Evolutionary conservation across 2,329 filamentous ascomycete genomes (phyloP).

Genomic region (Sporothrix mexicana): DNA sequence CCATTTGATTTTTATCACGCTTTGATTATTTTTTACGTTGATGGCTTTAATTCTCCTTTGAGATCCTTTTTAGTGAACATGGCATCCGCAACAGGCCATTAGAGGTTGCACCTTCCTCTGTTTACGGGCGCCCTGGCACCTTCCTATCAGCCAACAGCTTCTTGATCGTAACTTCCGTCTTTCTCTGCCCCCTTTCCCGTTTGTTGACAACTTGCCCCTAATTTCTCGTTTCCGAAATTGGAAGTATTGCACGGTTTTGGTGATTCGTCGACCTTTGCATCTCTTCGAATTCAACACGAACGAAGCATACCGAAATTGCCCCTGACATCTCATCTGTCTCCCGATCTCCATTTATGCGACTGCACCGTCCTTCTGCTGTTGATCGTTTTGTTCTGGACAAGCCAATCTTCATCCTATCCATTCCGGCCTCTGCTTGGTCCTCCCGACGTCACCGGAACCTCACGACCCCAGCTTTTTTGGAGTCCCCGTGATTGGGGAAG

Average conservation of each 20-base stretch:
- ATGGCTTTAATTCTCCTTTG: background rate
- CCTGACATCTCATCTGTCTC: background rate
- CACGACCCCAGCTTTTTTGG: background rate
- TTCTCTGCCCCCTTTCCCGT: too few species aligned
- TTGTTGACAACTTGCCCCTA: background rate
- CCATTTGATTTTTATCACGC: background rate
- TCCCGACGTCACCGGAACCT: conserved; percentile 18
- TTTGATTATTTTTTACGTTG: background rate
- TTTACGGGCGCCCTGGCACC: background rate
- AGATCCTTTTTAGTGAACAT: background rate
- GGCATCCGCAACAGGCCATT: background rate
- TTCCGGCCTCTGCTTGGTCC: background rate
- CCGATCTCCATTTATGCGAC: conserved; percentile 6
- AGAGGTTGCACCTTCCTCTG: background rate
- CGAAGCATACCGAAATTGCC: background rate
- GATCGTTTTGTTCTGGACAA: background rate
- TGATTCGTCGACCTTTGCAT: too few species aligned
- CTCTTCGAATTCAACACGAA: background rate
- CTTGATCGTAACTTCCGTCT: background rate
- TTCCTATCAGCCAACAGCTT: background rate
- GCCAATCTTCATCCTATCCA: background rate
- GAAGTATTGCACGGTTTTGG: background rate
- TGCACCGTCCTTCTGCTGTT: background rate
- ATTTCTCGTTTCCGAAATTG: background rate
- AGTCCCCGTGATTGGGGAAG: conserved; percentile 2